Percentiles rank a stretch among this genome's conserved stretches.
phyloP scores from a whole-genome alignment of 2,329 filamentous ascomycete species.

The Arachnomyces sp. region DNA sequence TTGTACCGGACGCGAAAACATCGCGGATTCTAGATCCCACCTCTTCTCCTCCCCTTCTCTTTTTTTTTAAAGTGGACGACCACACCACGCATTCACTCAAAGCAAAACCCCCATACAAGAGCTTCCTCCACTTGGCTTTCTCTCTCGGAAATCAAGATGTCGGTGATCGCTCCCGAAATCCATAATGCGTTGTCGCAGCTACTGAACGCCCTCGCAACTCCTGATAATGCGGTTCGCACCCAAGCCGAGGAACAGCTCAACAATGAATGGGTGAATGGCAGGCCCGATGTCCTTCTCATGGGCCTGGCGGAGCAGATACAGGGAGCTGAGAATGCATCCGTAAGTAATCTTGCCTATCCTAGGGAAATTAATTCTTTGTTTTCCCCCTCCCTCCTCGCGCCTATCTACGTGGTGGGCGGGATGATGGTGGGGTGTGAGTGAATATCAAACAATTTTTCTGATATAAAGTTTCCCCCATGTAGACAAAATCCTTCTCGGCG shows the following conservation, averaged over 20 bases:
- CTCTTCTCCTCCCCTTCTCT: no score
- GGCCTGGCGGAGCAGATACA: conserved; percentile 88
- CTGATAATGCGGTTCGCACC: conserved; percentile 78
- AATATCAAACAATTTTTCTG: conserved; percentile 3
- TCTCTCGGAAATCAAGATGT: conserved; percentile 65
- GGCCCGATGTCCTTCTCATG: conserved; percentile 85
- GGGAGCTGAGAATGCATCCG: conserved; percentile 63
- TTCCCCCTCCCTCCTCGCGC: conserved; percentile 4
- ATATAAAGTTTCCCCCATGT: conserved; percentile 12
- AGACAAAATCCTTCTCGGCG: conserved; percentile 86
- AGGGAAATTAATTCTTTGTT: conserved; percentile 4
- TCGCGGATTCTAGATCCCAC: no score
- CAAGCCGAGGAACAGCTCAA: conserved; percentile 86
- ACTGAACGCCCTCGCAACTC: conserved; percentile 76
- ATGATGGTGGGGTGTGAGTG: not conserved
- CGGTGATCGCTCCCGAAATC: conserved; percentile 75
- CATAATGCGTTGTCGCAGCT: conserved; percentile 79
- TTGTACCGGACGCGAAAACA: no score
- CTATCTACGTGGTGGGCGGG: not conserved
- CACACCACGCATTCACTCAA: no score
- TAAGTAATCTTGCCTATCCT: conserved; percentile 47
- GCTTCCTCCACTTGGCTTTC: no score
- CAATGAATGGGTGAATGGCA: conserved; percentile 75
- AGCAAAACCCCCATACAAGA: no score
- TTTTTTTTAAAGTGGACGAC: no score